These are phyloP conservation scores for Dictyophora rubrovolvata DNA, from an alignment of 768 basidiomycete species.

Conservation along the genomic window DNA sequence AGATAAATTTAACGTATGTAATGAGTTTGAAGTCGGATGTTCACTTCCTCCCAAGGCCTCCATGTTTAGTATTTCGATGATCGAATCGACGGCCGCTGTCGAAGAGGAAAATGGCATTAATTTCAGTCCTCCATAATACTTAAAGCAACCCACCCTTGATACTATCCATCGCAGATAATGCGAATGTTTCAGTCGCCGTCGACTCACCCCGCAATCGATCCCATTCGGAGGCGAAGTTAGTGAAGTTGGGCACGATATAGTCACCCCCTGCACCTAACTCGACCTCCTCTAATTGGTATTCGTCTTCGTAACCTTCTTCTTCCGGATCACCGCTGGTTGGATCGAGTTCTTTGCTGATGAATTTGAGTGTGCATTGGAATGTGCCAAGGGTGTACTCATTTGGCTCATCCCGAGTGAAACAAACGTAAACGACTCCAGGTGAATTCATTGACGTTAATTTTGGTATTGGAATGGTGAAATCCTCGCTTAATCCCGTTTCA, in stretches of 20 bases:
- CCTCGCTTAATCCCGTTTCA: slow-evolving; percentile 72
- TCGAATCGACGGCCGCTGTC: slow-evolving; percentile 88
- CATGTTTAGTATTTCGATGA: slow-evolving; percentile 95
- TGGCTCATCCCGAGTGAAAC: slow-evolving; percentile 77
- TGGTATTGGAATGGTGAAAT: slow-evolving; percentile 84
- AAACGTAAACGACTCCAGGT: slow-evolving; percentile 85
- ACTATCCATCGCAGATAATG: slow-evolving; percentile 83
- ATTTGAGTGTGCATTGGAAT: slow-evolving; percentile 87
- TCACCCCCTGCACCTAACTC: slow-evolving; percentile 88
- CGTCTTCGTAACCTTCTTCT: slow-evolving; percentile 98
- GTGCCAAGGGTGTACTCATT: slow-evolving; percentile 71
- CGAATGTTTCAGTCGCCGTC: slow-evolving; percentile 84
- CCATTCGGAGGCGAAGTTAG: slow-evolving; percentile 91
- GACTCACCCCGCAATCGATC: slow-evolving; percentile 75
- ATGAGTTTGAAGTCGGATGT: slow-evolving; percentile 64
- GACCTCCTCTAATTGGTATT: slow-evolving; percentile 94
- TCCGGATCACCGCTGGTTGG: slow-evolving; percentile 92
- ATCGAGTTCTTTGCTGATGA: slow-evolving; percentile 95
- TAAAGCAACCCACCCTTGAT: slow-evolving; percentile 64
- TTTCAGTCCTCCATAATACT: not conserved
- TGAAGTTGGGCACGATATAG: slow-evolving; percentile 93
- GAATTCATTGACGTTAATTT: slow-evolving; percentile 59
- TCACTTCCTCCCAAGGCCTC: slow-evolving; percentile 91
- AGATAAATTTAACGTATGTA: slow-evolving; percentile 90
- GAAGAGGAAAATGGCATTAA: not conserved